A percentile compares a stretch with the other conserved stretches of the same genome.
phyloP scores from a whole-genome alignment of 352 stramenopile genomes.

The Lagenidium giganteum region DNA sequence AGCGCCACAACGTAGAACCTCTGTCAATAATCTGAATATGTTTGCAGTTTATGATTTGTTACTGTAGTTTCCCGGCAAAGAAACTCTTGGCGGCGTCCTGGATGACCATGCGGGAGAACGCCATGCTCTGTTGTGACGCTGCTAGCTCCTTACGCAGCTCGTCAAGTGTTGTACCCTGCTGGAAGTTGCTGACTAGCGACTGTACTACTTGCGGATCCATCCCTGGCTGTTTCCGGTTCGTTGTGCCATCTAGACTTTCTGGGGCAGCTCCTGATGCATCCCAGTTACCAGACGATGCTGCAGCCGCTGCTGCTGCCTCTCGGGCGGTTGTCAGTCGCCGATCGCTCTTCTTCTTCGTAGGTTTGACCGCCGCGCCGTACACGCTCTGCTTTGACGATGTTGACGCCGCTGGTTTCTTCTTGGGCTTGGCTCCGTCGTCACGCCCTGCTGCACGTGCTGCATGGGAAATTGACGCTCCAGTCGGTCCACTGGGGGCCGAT shows the following conservation, averaged over 20 bases:
- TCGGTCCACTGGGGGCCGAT: constrained; percentile 1
- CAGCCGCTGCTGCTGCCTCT: too few relatives aligned
- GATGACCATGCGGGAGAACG: constrained; percentile 50
- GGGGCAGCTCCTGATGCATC: background rate
- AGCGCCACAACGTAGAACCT: too few relatives aligned
- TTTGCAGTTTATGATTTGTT: background rate
- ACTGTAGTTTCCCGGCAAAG: constrained; percentile 22
- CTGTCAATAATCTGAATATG: too few relatives aligned
- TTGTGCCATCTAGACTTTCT: background rate
- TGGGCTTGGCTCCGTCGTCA: constrained; percentile 12
- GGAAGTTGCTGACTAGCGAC: constrained; percentile 63
- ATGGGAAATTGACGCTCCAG: too few relatives aligned
- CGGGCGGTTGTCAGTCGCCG: constrained; percentile 11
- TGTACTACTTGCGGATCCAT: constrained; percentile 65
- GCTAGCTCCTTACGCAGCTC: constrained; percentile 62
- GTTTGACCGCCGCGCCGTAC: constrained; percentile 34
- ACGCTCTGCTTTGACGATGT: constrained; percentile 14
- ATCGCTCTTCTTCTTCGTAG: constrained; percentile 22
- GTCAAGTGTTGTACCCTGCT: constrained; percentile 56
- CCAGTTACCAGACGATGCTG: too few relatives aligned
- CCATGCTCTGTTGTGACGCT: constrained; percentile 66
- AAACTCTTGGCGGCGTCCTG: constrained; percentile 67
- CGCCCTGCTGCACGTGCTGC: background rate
- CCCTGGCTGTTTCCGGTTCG: constrained; percentile 5
- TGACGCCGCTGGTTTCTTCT: constrained; percentile 39